Percentiles rank a stretch among this genome's conserved stretches.
These are phyloP conservation scores for Didymella glomerata DNA, from an alignment of 2,329 filamentous ascomycete genomes.

Conservation along the genomic window DNA sequence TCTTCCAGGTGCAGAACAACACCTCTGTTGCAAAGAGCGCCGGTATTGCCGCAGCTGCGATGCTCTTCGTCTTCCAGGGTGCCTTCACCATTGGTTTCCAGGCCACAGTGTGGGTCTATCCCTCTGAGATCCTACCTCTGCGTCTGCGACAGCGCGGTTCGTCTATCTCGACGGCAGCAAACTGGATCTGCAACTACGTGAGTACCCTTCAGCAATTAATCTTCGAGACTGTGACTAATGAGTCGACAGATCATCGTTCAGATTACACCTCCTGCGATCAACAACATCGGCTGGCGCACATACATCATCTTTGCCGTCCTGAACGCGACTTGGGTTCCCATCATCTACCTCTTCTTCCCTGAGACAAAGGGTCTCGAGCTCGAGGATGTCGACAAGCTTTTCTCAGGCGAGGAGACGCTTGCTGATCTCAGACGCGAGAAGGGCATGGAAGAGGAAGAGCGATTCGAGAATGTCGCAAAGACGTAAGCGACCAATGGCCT, in stretches of 20 bases:
- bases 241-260: conserved; percentile 19
- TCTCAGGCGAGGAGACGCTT: conserved; percentile 22
- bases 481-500: neutral
- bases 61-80: conserved; percentile 31
- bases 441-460: conserved; percentile 8
- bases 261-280: conserved; percentile 53
- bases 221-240: neutral
- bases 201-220: neutral
- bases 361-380: conserved; percentile 52
- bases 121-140: conserved; percentile 22
- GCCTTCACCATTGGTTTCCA: conserved; percentile 32
- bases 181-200: conserved; percentile 25
- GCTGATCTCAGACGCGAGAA: conserved; percentile 19
- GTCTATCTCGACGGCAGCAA: conserved; percentile 21
- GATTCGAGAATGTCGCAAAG: conserved; percentile 11
- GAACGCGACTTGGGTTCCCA: conserved; percentile 51
- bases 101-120: conserved; percentile 28
- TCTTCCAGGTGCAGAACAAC: conserved; percentile 29
- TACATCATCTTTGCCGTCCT: conserved; percentile 38
- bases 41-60: conserved; percentile 28
- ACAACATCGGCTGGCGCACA: conserved; percentile 42
- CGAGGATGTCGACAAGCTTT: conserved; percentile 25
- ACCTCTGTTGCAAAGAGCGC: conserved; percentile 24
- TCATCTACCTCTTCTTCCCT: conserved; percentile 60
- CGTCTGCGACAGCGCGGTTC: conserved; percentile 24